These are phyloP conservation scores for Phlebopus sp. DNA, from an alignment of 1,284 basidiomycete species.

Conservation along the genomic window DNA sequence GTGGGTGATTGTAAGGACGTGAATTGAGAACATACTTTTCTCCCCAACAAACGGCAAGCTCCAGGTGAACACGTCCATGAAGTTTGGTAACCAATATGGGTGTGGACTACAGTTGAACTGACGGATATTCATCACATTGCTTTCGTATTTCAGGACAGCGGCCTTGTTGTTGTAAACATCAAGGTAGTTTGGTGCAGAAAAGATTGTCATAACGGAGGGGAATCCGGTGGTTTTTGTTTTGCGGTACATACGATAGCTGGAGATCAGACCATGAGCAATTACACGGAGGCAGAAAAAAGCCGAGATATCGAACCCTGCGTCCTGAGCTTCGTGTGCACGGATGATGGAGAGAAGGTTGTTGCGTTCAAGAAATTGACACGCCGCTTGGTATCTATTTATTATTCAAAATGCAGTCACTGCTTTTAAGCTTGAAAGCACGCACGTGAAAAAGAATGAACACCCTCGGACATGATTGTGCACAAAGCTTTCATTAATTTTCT, in stretches of 20 bases:
- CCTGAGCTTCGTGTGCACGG: slow-evolving; percentile 92
- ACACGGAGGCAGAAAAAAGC: neutral
- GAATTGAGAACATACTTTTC: slow-evolving; percentile 65
- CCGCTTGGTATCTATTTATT: slow-evolving; percentile 72
- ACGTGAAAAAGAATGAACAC: slow-evolving; percentile 97
- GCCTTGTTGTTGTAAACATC: slow-evolving; percentile 98
- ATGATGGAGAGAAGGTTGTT: slow-evolving; percentile 95
- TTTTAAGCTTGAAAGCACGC: slow-evolving; percentile 1
- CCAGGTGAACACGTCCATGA: slow-evolving; percentile 95
- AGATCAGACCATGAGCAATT: slow-evolving; percentile 7
- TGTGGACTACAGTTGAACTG: slow-evolving; percentile 97
- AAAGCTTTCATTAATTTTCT: slow-evolving; percentile 85
- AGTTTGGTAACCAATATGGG: slow-evolving; percentile 93
- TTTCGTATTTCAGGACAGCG: slow-evolving; percentile 94
- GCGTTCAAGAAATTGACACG: slow-evolving; percentile 90
- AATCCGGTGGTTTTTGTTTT: slow-evolving; percentile 93
- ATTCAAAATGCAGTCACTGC: slow-evolving; percentile 5
- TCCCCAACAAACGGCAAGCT: slow-evolving; percentile 90
- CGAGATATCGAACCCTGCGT: slow-evolving; percentile 72
- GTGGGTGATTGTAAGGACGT: neutral
- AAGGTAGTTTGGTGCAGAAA: slow-evolving; percentile 93
- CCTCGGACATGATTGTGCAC: slow-evolving; percentile 92
- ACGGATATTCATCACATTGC: slow-evolving; percentile 93
- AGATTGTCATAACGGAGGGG: slow-evolving; percentile 96
- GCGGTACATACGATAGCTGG: slow-evolving; percentile 92